Evolutionary conservation across 2,329 filamentous ascomycete species (phyloP).

Genomic region (Cordyceps fumosorosea): DNA sequence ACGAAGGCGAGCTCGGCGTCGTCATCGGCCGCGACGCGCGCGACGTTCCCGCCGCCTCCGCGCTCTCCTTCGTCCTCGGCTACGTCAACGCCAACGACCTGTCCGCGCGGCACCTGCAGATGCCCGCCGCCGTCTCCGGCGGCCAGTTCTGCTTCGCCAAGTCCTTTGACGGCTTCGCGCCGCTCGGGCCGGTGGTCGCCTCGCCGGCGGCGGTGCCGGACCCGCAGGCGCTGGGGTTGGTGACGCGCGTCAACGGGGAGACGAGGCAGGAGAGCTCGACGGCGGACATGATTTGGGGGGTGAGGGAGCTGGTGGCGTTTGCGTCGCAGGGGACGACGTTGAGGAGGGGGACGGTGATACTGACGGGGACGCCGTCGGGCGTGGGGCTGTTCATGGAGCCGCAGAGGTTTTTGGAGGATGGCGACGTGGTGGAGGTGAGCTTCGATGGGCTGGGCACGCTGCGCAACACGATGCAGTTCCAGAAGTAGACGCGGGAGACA

Average conservation of each 20-base stretch:
- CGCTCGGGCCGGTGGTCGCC: no score
- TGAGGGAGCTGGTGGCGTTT: constrained; percentile 23
- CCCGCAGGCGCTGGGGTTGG: no score
- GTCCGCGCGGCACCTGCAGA: constrained; percentile 42
- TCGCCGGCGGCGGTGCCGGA: no score
- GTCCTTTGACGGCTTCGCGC: no score
- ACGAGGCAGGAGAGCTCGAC: no score
- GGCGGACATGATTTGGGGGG: constrained; percentile 5
- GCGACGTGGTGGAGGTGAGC: constrained; percentile 26
- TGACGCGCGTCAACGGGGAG: no score
- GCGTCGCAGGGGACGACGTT: constrained; percentile 31
- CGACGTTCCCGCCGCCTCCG: constrained; percentile 14
- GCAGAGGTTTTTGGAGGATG: constrained; percentile 18
- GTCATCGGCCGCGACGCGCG: no score
- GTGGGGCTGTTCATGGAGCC: constrained; percentile 26
- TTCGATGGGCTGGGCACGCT: neutral
- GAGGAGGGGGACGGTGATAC: constrained; percentile 37
- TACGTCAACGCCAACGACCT: constrained; percentile 52
- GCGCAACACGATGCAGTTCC: neutral
- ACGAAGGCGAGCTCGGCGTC: no score
- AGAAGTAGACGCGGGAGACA: no score
- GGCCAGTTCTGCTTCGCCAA: constrained; percentile 38
- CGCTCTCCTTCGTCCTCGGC: constrained; percentile 45
- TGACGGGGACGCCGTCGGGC: constrained; percentile 42
- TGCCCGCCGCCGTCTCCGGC: constrained; percentile 28